Conservation (phyloP, 371 early-diverging fungal genomes). For the Apophysomyces ossiformis region DNA sequence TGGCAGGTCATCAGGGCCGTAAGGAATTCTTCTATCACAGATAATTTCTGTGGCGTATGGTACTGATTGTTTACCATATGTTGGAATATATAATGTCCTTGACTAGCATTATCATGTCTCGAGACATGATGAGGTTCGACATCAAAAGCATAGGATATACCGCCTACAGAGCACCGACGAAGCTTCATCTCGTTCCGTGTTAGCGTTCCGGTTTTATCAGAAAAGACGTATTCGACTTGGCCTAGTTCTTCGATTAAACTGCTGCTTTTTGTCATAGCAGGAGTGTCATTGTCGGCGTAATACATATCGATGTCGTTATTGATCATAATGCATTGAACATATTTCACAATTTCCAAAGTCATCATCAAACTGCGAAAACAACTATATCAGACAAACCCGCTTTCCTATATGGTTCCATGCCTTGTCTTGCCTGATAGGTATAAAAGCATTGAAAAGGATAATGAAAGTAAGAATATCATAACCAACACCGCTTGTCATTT, state of each 20-base stretch:
- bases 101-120: slow-evolving; percentile 34
- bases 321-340: slow-evolving; percentile 66
- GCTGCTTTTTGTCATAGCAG: slow-evolving; percentile 76
- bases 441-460: slow-evolving; percentile 82
- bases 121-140: slow-evolving; percentile 22
- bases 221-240: slow-evolving; percentile 92
- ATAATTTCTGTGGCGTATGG: slow-evolving; percentile 52
- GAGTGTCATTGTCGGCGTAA: slow-evolving; percentile 63
- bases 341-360: slow-evolving; percentile 77
- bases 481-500: slow-evolving; percentile 40
- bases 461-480: slow-evolving; percentile 78
- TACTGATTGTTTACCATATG: slow-evolving; percentile 61
- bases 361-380: slow-evolving; percentile 63
- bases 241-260: slow-evolving; percentile 89
- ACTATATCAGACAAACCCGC: no score
- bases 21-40: slow-evolving; percentile 62
- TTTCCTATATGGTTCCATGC: no score
- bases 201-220: slow-evolving; percentile 92
- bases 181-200: slow-evolving; percentile 77
- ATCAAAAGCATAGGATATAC: slow-evolving; percentile 48
- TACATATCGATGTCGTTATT: slow-evolving; percentile 72
- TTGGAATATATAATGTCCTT: slow-evolving; percentile 62
- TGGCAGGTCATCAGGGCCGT: slow-evolving; percentile 66
- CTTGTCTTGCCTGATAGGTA: slow-evolving; percentile 67
- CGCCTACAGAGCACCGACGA: slow-evolving; percentile 65